Conservation (phyloP, 2,329 filamentous ascomycete species). For the Fusarium sp. region DNA sequence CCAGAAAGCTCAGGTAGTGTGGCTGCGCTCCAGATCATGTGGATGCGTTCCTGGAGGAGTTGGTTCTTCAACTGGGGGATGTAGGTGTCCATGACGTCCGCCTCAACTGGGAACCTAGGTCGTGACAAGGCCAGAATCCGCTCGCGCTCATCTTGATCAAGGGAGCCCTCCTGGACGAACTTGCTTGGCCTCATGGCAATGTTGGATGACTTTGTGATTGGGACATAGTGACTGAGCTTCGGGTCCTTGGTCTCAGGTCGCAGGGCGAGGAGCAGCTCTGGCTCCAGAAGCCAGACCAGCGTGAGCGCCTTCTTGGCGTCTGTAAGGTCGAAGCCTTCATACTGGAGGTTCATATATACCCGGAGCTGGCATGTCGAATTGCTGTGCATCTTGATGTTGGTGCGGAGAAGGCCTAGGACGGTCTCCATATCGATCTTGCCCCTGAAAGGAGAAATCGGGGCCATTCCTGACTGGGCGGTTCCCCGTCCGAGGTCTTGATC, state of each 20-base stretch:
- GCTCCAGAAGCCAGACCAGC: slow-evolving; percentile 28
- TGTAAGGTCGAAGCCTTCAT: slow-evolving; percentile 17
- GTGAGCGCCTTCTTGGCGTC: slow-evolving; percentile 27
- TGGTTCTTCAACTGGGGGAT: slow-evolving; percentile 16
- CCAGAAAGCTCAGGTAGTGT: slow-evolving; percentile 15
- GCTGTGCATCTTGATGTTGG: slow-evolving; percentile 32
- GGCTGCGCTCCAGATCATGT: slow-evolving; percentile 23
- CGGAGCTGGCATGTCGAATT: slow-evolving; percentile 42
- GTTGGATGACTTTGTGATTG: slow-evolving; percentile 17
- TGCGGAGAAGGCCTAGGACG: slow-evolving; percentile 19
- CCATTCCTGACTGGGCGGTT: not conserved
- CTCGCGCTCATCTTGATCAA: not conserved
- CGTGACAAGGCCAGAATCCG: slow-evolving; percentile 5
- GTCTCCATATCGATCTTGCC: slow-evolving; percentile 19
- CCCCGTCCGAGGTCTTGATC: not conserved
- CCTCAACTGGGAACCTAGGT: not conserved
- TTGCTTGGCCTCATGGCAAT: slow-evolving; percentile 11
- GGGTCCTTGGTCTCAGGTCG: slow-evolving; percentile 3
- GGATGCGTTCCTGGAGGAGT: slow-evolving; percentile 24
- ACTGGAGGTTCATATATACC: slow-evolving; percentile 13
- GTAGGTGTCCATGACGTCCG: slow-evolving; percentile 7
- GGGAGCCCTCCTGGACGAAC: not conserved
- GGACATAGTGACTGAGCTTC: slow-evolving; percentile 4
- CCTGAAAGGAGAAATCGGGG: not conserved
- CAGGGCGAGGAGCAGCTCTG: slow-evolving; percentile 17